Evolutionary conservation across 495 filamentous ascomycete genomes (phyloP), one percentile per base, ranked within the genome.

Genomic region (Oidiodendron maius): DNA sequence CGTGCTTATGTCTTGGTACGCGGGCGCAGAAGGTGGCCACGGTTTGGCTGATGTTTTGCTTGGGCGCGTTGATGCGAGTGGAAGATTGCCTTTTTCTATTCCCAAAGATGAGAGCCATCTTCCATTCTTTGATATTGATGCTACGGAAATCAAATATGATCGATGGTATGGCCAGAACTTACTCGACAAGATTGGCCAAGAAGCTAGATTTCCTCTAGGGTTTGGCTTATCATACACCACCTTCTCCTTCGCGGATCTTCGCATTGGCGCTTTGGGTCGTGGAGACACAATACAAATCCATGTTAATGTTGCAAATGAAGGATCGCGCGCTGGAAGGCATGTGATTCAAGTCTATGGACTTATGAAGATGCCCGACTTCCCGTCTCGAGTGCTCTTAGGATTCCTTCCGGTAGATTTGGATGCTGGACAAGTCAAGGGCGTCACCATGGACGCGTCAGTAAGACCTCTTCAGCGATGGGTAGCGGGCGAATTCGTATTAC

Each of bases 31-130:
- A 62, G 87, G 83, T 26, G 91, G 91, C 30, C 87, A 91, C 65
- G 77, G 84, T 16, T 76, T 97, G 48, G 77, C 80, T 25, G 91
- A 96, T 60, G 78, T 97, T 11, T 82, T 97, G 13, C 95, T 93
- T 64, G 91, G 91, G 39, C 76, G 72, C 40, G 78, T 88, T 61
- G 95, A 91, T 64, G 90, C 91, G 5, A 78, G 83, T 24, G 91
- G 38, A 26, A 25, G 37, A 8, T 20, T 46, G 18, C 40, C 49
- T 15, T 39, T 37, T 24, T 36, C 32, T 4, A 35, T 35, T n/a
- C 24, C 26, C 73, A 51, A 44, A 8, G 39, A 46, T 21, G 58
- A 61, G 36, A 16, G 9, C 8, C 50, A 61, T 55, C 43, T 61
- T 3, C 58, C 58, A 12, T 44, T 30, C 23, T 61, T 55, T 39